Evolutionary conservation across 441 rosid species (phyloP), one percentile per base, ranked within the genome.

Genomic region (Aleurites moluccanus): DNA sequence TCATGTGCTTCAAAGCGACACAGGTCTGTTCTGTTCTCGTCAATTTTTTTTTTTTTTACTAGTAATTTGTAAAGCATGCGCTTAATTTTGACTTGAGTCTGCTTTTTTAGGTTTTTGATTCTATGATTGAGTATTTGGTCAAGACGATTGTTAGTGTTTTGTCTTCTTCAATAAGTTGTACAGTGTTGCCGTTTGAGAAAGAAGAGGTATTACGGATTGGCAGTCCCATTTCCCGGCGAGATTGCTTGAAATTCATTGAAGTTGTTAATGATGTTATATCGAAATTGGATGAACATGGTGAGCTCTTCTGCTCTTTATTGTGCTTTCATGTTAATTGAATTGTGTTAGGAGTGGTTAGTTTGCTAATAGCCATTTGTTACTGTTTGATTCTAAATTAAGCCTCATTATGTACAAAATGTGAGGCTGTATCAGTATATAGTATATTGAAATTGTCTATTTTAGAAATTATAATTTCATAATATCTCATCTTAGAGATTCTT

Each of bases 1-100:
- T 88, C 72, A 83, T 89, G 90, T 85, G 92, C 88, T 89, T 90
- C 87, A 87, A 80, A 67, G 88, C 94, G 30, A 88, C 94, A 59
- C 85, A 88, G 90, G 97, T 87, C 50, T 55, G 76, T 66, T 86
- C 50, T 55, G 75, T 66, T 25, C 15, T 61, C 1, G 11, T 20
- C 13, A 20, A n/a, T 6, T 27, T 70, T 11, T 18, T 44, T 53
- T 11, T 25, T 27, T 4, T 67, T 49, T 21, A 27, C 23, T 45
- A 18, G 21, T 69, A n/a, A n/a, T n/a, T n/a, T n/a, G n/a, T n/a
- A 59, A 16, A 10, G 10, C 38, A 13, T 2, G 47, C 28, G 23
- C 25, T 25, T 78, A 3, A 44, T 9, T 44, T 61, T 72, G 8
- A 47, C 11, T 65, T 57, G 16, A n/a, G 69, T 72, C 25, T 30